Percentiles rank a stretch among this genome's conserved stretches.
These are phyloP conservation scores for Hordeum pubiflorum DNA, from an alignment of 202 grass and related monocot genomes.

Conservation along the genomic window DNA sequence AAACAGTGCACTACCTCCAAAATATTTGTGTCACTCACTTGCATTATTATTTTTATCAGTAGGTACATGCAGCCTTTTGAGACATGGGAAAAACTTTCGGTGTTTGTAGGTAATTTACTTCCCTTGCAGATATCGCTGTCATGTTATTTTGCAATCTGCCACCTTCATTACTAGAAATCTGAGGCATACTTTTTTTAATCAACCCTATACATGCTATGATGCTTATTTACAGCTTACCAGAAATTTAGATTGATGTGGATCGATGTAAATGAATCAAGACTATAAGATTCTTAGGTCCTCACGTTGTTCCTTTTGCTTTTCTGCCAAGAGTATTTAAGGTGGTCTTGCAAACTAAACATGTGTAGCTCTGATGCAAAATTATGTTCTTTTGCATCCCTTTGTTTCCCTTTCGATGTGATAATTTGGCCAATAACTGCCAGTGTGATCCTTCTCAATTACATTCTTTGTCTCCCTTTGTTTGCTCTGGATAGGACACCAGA, in stretches of 20 bases:
- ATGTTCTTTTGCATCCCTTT: too few relatives aligned
- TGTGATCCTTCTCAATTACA: too few relatives aligned
- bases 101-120: conserved; percentile 68
- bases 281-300: conserved; percentile 29
- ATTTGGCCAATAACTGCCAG: too few relatives aligned
- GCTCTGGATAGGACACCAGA: too few relatives aligned
- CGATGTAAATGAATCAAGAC: conserved; percentile 55
- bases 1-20: not conserved
- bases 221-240: not conserved
- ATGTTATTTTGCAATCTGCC: not conserved
- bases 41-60: too few relatives aligned
- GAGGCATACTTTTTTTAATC: not conserved
- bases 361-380: not conserved
- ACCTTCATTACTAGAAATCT: not conserved
- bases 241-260: not conserved
- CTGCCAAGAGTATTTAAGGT: not conserved
- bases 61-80: conserved; percentile 70
- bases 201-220: not conserved
- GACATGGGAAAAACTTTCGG: conserved; percentile 93
- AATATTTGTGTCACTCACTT: too few relatives aligned
- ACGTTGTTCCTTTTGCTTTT: not conserved
- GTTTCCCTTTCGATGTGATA: too few relatives aligned
- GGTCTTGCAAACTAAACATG: not conserved
- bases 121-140: not conserved
- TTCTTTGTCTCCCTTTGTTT: too few relatives aligned